Base-by-base conservation (phyloP, 1,284 basidiomycete species). In the Sanghuangporus sanghuang region DNA sequence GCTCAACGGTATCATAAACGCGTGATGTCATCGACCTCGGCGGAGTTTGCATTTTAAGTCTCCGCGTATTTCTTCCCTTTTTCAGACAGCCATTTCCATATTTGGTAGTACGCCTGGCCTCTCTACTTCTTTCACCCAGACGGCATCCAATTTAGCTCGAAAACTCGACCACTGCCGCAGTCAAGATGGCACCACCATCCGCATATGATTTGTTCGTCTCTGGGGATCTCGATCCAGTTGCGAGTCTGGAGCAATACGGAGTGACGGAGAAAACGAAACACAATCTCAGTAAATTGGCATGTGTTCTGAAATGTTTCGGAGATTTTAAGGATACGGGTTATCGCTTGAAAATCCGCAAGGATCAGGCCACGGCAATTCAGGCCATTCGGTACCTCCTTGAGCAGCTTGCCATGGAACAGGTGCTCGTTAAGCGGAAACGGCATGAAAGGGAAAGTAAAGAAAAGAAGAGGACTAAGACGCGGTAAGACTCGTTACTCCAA, bases 231-330 rank as follows among this genome's bases (percentile, higher is more conserved):
- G 58, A 59, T 36, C 58, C 63, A 6, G 58, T 64, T 36, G 7
- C 8, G 3, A 40, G 2, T 2, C 50, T 64, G 35, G 38, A 38
- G 6, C 23, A 23, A 21, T 27, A 9, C 16, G 58, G 63, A 1
- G 42, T 64, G 8, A 57, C 49, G 12, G 40, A 59, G 12, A 21
- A 44, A 16, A 64, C 59, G 27, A 64, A 64, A 49, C 27, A 44
- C 14, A 23, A 59, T 23, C 46, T 49, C 21, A n/a, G 7, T 3
- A 46, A 16, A 16, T 35, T 64, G 3, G 63, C 63, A 8, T n/a
- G 40, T 35, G 44, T 60, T 21, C 58, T 64, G 11, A 35, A 32
- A 3, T 54, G 36, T n/a, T 60, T 62, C 36, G 61, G 61, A 2
- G 44, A 50, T 18, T 62, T 62, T 18, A 56, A 44, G 36, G 61